These are phyloP conservation scores for Candida hispaniensis DNA, from an alignment of 805 yeast species.

Conservation along the genomic window DNA sequence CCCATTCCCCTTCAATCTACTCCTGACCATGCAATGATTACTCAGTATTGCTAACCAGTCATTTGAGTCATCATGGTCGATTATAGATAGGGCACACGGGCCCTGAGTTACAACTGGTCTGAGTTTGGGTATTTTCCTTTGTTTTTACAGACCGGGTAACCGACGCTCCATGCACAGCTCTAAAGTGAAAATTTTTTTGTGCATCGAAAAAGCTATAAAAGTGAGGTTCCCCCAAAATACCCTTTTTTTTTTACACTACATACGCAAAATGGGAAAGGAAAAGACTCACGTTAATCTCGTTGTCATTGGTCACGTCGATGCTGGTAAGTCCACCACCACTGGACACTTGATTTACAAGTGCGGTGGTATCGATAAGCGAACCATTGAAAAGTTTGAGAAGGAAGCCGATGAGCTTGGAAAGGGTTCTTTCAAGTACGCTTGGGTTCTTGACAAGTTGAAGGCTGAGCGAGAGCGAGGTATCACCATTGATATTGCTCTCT, in stretches of 20 bases:
- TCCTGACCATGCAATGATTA: background rate
- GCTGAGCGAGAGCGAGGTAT: slow-evolving; percentile 97
- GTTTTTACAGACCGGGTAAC: slow-evolving; percentile 16
- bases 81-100: slow-evolving; percentile 12
- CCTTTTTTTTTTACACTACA: slow-evolving; percentile 19
- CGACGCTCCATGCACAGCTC: slow-evolving; percentile 4
- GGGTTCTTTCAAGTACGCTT: slow-evolving; percentile 96
- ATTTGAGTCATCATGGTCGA: slow-evolving; percentile 1
- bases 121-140: slow-evolving; percentile 11
- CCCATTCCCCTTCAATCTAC: too few species aligned
- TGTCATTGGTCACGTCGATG: slow-evolving; percentile 99
- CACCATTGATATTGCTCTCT: slow-evolving; percentile 86
- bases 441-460: slow-evolving; percentile 92
- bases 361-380: slow-evolving; percentile 97
- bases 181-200: slow-evolving; percentile 16
- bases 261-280: slow-evolving; percentile 71
- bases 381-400: slow-evolving; percentile 96
- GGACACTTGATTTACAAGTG: slow-evolving; percentile 99
- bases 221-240: slow-evolving; percentile 15
- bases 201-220: slow-evolving; percentile 17
- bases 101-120: slow-evolving; percentile 14
- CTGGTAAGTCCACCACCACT: slow-evolving; percentile 97
- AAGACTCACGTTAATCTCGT: slow-evolving; percentile 99
- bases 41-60: too few species aligned
- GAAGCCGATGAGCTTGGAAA: slow-evolving; percentile 96